Base-by-base conservation (phyloP, 805 yeast species). In the Soucietia sequanensis region DNA sequence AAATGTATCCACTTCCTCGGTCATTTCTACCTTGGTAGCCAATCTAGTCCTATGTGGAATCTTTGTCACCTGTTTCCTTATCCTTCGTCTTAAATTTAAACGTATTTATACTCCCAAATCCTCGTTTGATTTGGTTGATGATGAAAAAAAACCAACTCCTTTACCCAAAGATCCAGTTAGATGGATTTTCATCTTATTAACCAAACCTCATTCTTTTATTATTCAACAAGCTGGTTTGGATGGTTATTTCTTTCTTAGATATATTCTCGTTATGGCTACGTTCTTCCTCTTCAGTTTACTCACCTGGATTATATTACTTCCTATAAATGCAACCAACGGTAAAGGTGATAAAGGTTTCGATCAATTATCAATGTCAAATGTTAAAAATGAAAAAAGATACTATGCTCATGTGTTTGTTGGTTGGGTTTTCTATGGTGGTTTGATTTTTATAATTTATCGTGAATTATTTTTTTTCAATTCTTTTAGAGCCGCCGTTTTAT, bases 211-310 rank as follows among this genome's bases (percentile, higher is more conserved):
- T 37, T 65, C 83, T 31, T 85, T 85, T 52, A 70, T 90, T 36
- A 77, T 91, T 39, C 80, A 82, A 45, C 95, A 91, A 50, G 83
- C 93, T 14, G 98, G 97, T 12, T 56, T 91, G n/a, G 98, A 91
- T 56, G 97, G 96, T 4, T 91, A 86, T 65, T 81, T 93, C 54
- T 91, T 90, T 58, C 62, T 89, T 42, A 72, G 99, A 45, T 93
- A 84, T 54, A 58, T 93, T 19, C 70, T 76, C 32, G 50, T 84
- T 23, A 65, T 87, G 43, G 65, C 76, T 9, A 41, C 65, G 5
- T 54, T 79, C 26, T 76, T 80, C 38, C 36, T 55, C 29, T 42
- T 41, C 30, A 68, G 79, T 1, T 62, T 78, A 28, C 47, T 79
- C 19, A 64, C 79, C 5, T 78, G 76, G 70, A 80, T 84, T 6